These are phyloP conservation scores for Malus hybrid DNA, from an alignment of 331 rosid species.

Conservation along the genomic window DNA sequence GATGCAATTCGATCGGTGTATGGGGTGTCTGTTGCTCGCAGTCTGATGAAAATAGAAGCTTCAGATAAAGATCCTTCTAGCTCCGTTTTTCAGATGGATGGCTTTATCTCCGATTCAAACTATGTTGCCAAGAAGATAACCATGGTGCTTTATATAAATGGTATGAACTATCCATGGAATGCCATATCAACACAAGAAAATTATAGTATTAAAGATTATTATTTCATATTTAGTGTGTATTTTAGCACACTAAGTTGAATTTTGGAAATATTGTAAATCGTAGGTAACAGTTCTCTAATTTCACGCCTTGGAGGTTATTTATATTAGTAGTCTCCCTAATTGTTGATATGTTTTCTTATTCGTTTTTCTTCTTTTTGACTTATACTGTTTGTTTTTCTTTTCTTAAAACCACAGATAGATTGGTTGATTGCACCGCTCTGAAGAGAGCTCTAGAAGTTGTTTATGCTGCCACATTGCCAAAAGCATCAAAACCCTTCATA, in stretches of 20 bases:
- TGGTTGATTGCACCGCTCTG: slow-evolving; percentile 91
- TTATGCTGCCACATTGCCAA: slow-evolving; percentile 89
- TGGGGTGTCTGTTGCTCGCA: slow-evolving; percentile 74
- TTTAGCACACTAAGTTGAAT: too few species aligned
- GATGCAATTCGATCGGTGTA: slow-evolving; percentile 80
- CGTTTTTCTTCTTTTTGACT: not conserved
- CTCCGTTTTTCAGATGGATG: slow-evolving; percentile 73
- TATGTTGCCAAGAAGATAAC: slow-evolving; percentile 83
- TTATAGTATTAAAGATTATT: not conserved
- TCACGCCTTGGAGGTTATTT: too few species aligned
- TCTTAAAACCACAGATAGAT: slow-evolving; percentile 52
- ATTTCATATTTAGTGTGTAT: not conserved
- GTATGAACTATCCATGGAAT: slow-evolving; percentile 27
- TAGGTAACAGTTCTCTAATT: too few species aligned
- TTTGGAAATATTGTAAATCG: too few species aligned
- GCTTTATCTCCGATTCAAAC: slow-evolving; percentile 65
- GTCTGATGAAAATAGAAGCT: slow-evolving; percentile 63
- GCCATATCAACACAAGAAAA: not conserved
- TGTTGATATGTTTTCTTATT: too few species aligned
- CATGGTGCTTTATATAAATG: slow-evolving; percentile 92
- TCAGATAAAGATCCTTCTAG: slow-evolving; percentile 49
- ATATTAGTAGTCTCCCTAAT: too few species aligned
- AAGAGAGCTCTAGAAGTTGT: slow-evolving; percentile 94
- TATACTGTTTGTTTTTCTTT: not conserved
- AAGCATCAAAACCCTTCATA: slow-evolving; percentile 89